A percentile compares a stretch with the other conserved stretches of the same genome.
Evolutionary conservation across 306 rosid genomes (phyloP).

Genomic region (Vigna mungo): DNA sequence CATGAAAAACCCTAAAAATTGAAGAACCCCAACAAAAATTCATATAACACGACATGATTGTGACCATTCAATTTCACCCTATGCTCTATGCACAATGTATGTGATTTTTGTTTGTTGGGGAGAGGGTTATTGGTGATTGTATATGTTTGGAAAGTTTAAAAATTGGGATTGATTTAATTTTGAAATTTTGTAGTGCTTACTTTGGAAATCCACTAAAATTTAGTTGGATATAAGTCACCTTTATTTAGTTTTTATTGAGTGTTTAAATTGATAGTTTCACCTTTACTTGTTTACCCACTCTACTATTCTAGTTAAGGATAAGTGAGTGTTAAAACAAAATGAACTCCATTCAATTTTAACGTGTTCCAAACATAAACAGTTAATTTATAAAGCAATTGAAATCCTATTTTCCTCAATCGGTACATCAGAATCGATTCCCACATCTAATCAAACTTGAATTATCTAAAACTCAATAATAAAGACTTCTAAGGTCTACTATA

Average conservation of each 20-base stretch:
- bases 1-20: not conserved
- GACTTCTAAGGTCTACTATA: not conserved
- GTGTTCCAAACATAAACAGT: not conserved
- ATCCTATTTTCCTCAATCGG: not conserved
- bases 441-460: not conserved
- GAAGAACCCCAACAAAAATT: slow-evolving; percentile 9
- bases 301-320: not conserved
- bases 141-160: not conserved
- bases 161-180: slow-evolving; percentile 15
- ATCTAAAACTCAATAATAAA: slow-evolving; percentile 1
- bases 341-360: not conserved
- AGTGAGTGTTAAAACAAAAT: not conserved
- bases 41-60: not conserved
- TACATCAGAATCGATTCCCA: not conserved
- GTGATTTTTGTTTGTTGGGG: not conserved
- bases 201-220: slow-evolving; percentile 20
- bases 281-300: not conserved
- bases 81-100: slow-evolving; percentile 1
- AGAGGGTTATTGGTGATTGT: not conserved
- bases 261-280: not conserved
- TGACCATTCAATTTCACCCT: slow-evolving; percentile 32
- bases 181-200: slow-evolving; percentile 13
- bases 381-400: slow-evolving; percentile 18
- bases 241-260: slow-evolving; percentile 1
- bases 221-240: not conserved